Conservation (phyloP, 495 filamentous ascomycete species). For the Penicillium maclennaniae region DNA sequence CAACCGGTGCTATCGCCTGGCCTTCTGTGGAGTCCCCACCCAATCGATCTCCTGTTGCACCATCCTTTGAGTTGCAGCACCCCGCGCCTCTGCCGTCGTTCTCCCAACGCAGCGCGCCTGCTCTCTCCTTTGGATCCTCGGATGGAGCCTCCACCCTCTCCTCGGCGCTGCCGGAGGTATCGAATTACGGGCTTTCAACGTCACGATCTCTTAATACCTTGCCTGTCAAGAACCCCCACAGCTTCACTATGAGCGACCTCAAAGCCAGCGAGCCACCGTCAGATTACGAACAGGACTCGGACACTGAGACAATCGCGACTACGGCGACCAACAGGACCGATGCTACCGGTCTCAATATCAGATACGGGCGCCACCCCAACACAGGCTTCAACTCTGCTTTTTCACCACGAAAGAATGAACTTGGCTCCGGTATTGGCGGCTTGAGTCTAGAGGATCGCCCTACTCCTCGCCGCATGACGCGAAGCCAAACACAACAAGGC, state of each 20-base stretch:
- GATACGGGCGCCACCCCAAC: conserved; percentile 27
- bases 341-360: conserved; percentile 39
- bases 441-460: conserved; percentile 43
- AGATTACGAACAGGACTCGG: conserved; percentile 42
- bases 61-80: conserved; percentile 4
- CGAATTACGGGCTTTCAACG: conserved; percentile 20
- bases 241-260: conserved; percentile 37
- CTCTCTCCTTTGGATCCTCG: conserved; percentile 34
- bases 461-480: conserved; percentile 33
- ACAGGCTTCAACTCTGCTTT: conserved; percentile 16
- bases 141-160: conserved; percentile 23
- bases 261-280: conserved; percentile 31
- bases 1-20: conserved; percentile 11
- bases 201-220: conserved; percentile 16
- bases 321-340: conserved; percentile 35
- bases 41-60: conserved; percentile 2
- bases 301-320: conserved; percentile 39
- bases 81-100: conserved; percentile 11
- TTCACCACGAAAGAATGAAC: conserved; percentile 33
- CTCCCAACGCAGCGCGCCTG: conserved; percentile 17
- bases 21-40: conserved; percentile 12
- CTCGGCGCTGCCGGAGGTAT: conserved; percentile 23
- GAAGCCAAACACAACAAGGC: conserved; percentile 38
- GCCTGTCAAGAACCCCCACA: conserved; percentile 23
- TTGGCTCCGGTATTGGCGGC: conserved; percentile 37